Evolutionary conservation across 2,329 filamentous ascomycete species (phyloP).

Genomic region (Cercospora canescens): DNA sequence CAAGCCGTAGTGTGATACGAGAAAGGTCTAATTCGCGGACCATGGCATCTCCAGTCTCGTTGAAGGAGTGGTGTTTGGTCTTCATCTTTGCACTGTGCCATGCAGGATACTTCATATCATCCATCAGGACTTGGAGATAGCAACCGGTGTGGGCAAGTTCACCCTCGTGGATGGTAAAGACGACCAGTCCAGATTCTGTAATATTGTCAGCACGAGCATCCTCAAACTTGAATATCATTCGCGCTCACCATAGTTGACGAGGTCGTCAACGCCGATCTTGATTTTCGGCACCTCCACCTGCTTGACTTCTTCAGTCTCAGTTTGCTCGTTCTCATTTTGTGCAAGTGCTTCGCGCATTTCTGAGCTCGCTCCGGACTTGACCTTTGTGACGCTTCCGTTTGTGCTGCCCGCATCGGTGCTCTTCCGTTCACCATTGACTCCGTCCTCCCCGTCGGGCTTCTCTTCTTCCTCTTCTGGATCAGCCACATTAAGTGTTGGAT

Average conservation of each 20-base stretch:
- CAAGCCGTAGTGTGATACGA: constrained; percentile 81
- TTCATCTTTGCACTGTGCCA: constrained; percentile 79
- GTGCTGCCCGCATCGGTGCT: constrained; percentile 22
- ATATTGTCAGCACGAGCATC: constrained; percentile 36
- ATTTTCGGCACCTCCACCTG: constrained; percentile 70
- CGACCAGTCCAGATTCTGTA: constrained; percentile 81
- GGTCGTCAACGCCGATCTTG: constrained; percentile 73
- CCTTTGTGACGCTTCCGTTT: background rate
- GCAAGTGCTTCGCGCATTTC: constrained; percentile 48
- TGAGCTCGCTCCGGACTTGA: background rate
- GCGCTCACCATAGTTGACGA: constrained; percentile 74
- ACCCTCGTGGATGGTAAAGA: constrained; percentile 91
- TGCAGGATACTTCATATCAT: constrained; percentile 90
- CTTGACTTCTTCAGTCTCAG: constrained; percentile 42
- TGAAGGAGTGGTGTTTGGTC: constrained; percentile 69
- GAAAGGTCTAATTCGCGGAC: constrained; percentile 98
- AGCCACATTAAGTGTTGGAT: constrained; percentile 80
- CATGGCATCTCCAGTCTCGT: constrained; percentile 92
- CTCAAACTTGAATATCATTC: background rate
- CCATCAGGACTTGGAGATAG: constrained; percentile 84
- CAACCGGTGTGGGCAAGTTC: constrained; percentile 75
- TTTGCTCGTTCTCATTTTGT: constrained; percentile 49
- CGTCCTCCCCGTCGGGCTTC: constrained; percentile 17
- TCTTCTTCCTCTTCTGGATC: constrained; percentile 85
- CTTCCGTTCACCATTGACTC: background rate